Conservation (phyloP, 192 early-diverging fungal species). For the Pilobolus umbonatus region DNA sequence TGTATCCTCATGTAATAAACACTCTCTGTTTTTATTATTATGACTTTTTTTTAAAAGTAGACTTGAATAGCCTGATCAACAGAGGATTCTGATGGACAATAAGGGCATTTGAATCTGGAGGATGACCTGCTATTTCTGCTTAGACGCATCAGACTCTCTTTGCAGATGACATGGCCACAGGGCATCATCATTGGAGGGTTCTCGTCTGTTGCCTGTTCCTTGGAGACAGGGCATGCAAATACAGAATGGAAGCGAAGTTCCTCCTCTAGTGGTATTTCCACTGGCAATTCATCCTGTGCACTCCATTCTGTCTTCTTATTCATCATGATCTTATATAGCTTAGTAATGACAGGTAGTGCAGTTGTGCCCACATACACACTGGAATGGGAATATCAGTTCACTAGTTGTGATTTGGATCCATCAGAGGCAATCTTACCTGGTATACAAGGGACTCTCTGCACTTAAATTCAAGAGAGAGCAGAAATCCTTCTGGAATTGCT, state of each 20-base stretch:
- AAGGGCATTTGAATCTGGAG: conserved; percentile 92
- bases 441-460: conserved; percentile 69
- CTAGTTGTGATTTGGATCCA: background rate
- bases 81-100: conserved; percentile 88
- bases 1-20: background rate
- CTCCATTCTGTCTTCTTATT: conserved; percentile 86
- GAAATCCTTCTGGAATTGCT: conserved; percentile 74
- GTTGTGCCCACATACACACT: conserved; percentile 75
- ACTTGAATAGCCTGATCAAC: conserved; percentile 71
- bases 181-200: conserved; percentile 98
- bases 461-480: conserved; percentile 69
- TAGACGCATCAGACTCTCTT: conserved; percentile 82
- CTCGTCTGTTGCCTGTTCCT: conserved; percentile 86
- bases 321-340: conserved; percentile 87
- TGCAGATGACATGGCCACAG: conserved; percentile 95
- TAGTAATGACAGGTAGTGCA: conserved; percentile 88
- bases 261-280: conserved; percentile 85
- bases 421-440: conserved; percentile 40
- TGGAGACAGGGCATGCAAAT: conserved; percentile 95
- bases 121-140: conserved; percentile 62
- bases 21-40: background rate
- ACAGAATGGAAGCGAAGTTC: conserved; percentile 89
- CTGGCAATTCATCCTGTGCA: conserved; percentile 85
- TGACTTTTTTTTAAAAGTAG: conserved; percentile 59
- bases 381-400: conserved; percentile 3